Evolutionary conservation across 352 stramenopile genomes (phyloP).

Genomic region (Globisporangium irregulare): DNA sequence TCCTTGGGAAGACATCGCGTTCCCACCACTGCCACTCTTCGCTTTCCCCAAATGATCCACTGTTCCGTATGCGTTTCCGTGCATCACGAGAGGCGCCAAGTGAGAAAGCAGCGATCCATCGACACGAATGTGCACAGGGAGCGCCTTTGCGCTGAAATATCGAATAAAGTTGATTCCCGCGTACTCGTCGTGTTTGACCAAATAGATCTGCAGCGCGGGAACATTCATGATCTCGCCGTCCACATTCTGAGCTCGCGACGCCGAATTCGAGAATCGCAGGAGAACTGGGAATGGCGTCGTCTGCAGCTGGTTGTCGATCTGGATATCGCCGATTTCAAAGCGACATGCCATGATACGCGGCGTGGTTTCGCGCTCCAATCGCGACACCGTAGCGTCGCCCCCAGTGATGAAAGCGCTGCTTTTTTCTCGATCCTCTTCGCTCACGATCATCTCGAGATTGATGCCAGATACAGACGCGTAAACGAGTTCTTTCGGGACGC

Average conservation of each 20-base stretch:
- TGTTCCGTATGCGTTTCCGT: slow-evolving; percentile 44
- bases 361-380: slow-evolving; percentile 52
- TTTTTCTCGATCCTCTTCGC: slow-evolving; percentile 38
- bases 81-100: slow-evolving; percentile 59
- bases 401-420: slow-evolving; percentile 38
- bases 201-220: slow-evolving; percentile 65
- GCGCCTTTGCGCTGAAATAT: slow-evolving; percentile 68
- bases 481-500: slow-evolving; percentile 68
- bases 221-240: slow-evolving; percentile 52
- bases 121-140: slow-evolving; percentile 77
- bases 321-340: slow-evolving; percentile 75
- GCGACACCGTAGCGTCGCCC: slow-evolving; percentile 40
- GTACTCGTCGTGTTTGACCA: slow-evolving; percentile 88
- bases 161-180: slow-evolving; percentile 85
- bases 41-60: slow-evolving; percentile 15
- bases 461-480: slow-evolving; percentile 74
- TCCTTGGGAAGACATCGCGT: slow-evolving; percentile 18
- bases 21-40: slow-evolving; percentile 26
- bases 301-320: slow-evolving; percentile 87
- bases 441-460: slow-evolving; percentile 55
- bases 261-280: slow-evolving; percentile 75
- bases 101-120: slow-evolving; percentile 81
- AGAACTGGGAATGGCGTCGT: slow-evolving; percentile 81
- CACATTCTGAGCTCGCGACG: slow-evolving; percentile 37
- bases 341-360: slow-evolving; percentile 58